Base-by-base conservation (phyloP, 139 green algal species). In the Haematococcus sp. region DNA sequence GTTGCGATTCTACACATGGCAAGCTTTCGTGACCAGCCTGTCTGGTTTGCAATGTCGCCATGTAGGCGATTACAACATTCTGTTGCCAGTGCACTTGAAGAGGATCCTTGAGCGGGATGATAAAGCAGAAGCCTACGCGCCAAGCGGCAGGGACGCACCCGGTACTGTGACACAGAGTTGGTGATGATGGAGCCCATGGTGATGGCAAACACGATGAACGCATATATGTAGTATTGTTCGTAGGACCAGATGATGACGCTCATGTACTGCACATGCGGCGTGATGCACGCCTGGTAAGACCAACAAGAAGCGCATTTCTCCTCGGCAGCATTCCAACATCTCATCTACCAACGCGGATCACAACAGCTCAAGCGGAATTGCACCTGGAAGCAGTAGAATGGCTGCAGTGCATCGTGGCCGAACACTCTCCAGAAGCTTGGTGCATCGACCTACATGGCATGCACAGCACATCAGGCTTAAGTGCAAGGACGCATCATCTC, bases 341-440 rank as follows among this genome's bases (percentile, higher is more conserved):
- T 32, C 55, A 32, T 15, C 13, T 7, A 7, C 19, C 25, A 19
- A 25, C 19, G 13, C 46, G 46, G 46, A 16, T 23, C 13, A 52
- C 17, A 19, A 11, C 61, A 65, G 15, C 28, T 43, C 20, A 34
- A 23, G 11, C 58, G 25, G 27, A 4, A 4, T 65, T 40, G 28
- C 40, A 72, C 66, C 66, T 72, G 66, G 59, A 77, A 77, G 40
- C 28, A 46, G 51, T 66, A 66, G 17, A 71, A 77, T 5, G 71
- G 71, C 30, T 77, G 71, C 46, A 64, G 49, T 4, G 68, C 68
- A 30, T 74, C 68, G 31, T 66, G 68, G 1, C 17, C 54, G 55
- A 74, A 74, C 5, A 74, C 28, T 3, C 4, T 27, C 52, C 19
- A 54, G 19, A 66, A 65, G 33, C 32, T 67, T 2, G 68, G 68